phyloP scores from a whole-genome alignment of 2,329 filamentous ascomycete species.

The Alternaria brassicicola region DNA sequence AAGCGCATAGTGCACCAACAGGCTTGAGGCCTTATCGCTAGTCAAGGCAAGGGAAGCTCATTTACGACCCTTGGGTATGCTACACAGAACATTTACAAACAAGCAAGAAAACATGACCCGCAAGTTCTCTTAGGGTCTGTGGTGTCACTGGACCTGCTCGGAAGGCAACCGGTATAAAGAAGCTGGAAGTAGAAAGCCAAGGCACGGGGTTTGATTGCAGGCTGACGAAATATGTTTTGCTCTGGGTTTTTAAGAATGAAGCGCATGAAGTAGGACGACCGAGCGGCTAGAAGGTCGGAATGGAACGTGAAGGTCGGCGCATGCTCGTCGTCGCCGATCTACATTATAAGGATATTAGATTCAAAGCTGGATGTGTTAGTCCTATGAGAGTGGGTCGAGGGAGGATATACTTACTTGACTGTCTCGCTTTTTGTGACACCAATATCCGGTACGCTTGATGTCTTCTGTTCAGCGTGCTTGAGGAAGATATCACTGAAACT shows the following conservation, averaged over 20 bases:
- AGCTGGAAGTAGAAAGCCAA: background rate
- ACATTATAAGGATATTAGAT: background rate
- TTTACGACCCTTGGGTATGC: background rate
- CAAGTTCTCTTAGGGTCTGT: background rate
- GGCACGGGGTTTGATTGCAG: background rate
- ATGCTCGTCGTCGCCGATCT: background rate
- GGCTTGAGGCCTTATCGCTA: background rate
- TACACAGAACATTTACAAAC: background rate
- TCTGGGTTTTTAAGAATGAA: background rate
- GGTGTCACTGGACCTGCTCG: background rate
- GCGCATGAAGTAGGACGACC: background rate
- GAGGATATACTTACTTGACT: background rate
- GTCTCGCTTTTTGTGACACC: background rate
- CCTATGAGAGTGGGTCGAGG: background rate
- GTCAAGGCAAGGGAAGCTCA: background rate
- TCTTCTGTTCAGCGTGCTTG: background rate
- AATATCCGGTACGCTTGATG: background rate
- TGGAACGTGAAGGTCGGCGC: background rate
- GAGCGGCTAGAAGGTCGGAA: background rate
- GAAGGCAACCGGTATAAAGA: background rate
- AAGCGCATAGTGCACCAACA: constrained; percentile 1
- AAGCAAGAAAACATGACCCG: background rate
- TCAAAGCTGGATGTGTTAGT: background rate
- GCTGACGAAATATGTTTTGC: background rate
- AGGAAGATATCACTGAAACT: background rate